Percentiles rank a stretch among this genome's conserved stretches.
Conservation (phyloP, 2,329 filamentous ascomycete genomes). For the Myriosclerotinia duriaeana region DNA sequence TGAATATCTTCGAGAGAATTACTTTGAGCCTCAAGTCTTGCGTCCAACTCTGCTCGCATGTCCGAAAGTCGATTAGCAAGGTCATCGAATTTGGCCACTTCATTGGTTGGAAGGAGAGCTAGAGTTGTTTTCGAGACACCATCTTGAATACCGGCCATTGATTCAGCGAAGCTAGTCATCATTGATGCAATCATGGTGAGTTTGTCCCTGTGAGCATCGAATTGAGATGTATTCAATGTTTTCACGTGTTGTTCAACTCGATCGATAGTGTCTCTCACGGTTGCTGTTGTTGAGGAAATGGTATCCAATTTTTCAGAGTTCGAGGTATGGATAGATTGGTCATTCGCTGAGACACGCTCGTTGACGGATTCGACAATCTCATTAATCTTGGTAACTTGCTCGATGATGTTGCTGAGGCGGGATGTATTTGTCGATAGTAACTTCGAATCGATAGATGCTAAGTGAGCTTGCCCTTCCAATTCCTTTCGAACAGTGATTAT, state of each 20-base stretch:
- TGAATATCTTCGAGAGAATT: slow-evolving; percentile 23
- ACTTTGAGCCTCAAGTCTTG: slow-evolving; percentile 23
- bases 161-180: slow-evolving; percentile 24
- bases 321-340: slow-evolving; percentile 11
- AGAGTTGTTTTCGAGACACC: slow-evolving; percentile 14
- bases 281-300: slow-evolving; percentile 24
- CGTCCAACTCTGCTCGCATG: slow-evolving; percentile 22
- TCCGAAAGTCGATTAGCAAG: slow-evolving; percentile 20
- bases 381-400: slow-evolving; percentile 28
- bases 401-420: slow-evolving; percentile 28
- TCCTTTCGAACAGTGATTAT: slow-evolving; percentile 29
- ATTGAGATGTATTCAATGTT: slow-evolving; percentile 22
- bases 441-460: slow-evolving; percentile 33
- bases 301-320: slow-evolving; percentile 27
- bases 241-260: slow-evolving; percentile 19
- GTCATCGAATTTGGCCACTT: slow-evolving; percentile 19
- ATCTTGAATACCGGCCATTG: slow-evolving; percentile 21
- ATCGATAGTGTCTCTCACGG: slow-evolving; percentile 27
- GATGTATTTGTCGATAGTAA: slow-evolving; percentile 29
- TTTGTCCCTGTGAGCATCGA: slow-evolving; percentile 22
- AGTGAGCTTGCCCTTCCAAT: slow-evolving; percentile 27
- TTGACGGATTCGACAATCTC: slow-evolving; percentile 27
- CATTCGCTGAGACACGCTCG: slow-evolving; percentile 24
- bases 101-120: slow-evolving; percentile 11
- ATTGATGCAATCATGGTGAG: slow-evolving; percentile 24